Conservation (phyloP, 352 stramenopile species). For the Globisporangium rhizosaccharum region DNA sequence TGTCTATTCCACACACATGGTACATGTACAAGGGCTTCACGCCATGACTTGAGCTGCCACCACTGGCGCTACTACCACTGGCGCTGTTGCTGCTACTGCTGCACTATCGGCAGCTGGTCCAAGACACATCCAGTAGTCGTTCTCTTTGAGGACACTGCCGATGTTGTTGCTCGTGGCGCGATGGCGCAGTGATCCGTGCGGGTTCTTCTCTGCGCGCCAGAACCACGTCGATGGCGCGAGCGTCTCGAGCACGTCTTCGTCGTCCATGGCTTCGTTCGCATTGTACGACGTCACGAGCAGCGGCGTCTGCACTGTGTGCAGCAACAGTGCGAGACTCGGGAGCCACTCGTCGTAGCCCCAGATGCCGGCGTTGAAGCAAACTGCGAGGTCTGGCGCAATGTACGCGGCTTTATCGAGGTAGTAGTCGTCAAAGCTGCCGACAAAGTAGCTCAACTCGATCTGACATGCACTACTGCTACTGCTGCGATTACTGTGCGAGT, state of each 20-base stretch:
- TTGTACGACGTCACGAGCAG: slow-evolving; percentile 86
- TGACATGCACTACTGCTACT: not conserved
- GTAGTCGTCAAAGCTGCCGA: slow-evolving; percentile 60
- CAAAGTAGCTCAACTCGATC: slow-evolving; percentile 54
- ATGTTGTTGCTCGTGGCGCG: slow-evolving; percentile 58
- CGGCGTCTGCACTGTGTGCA: slow-evolving; percentile 45
- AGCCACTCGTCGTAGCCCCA: slow-evolving; percentile 88
- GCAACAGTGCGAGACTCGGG: slow-evolving; percentile 59
- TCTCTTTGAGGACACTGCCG: slow-evolving; percentile 61
- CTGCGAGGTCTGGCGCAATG: slow-evolving; percentile 44
- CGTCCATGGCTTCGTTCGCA: slow-evolving; percentile 67
- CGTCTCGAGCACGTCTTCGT: slow-evolving; percentile 67
- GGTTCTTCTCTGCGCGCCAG: slow-evolving; percentile 73
- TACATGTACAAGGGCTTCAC: too few relatives aligned
- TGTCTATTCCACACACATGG: not conserved
- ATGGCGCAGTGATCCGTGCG: slow-evolving; percentile 27
- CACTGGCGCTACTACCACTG: too few relatives aligned
- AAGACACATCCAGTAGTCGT: slow-evolving; percentile 83
- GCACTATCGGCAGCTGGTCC: slow-evolving; percentile 9
- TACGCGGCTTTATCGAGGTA: slow-evolving; percentile 40
- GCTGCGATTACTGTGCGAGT: slow-evolving; percentile 12
- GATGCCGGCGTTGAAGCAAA: slow-evolving; percentile 84
- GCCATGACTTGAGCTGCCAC: too few relatives aligned
- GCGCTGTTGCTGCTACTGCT: not conserved
- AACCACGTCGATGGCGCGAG: slow-evolving; percentile 49